Conservation (phyloP, 805 yeast species). For the Pichia paraexigua region DNA sequence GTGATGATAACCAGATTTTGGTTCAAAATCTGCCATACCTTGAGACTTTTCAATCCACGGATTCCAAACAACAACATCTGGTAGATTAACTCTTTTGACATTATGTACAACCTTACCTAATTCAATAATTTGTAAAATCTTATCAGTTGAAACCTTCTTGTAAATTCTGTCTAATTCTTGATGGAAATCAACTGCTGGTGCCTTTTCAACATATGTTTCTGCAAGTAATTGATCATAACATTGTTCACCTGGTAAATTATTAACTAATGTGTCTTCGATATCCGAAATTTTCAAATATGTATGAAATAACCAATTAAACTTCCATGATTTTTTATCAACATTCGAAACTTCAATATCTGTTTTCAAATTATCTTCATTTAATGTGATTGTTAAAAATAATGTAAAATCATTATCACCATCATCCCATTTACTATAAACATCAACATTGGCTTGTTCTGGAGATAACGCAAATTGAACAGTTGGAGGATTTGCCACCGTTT, state of each 20-base stretch:
- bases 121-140: conserved; percentile 59
- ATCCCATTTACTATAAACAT: conserved; percentile 50
- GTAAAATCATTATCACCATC: conserved; percentile 61
- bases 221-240: conserved; percentile 72
- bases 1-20: conserved; percentile 70
- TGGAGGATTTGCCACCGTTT: conserved; percentile 58
- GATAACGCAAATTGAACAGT: conserved; percentile 87
- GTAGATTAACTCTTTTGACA: conserved; percentile 50
- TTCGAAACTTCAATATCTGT: conserved; percentile 75
- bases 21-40: conserved; percentile 82
- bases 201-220: conserved; percentile 55
- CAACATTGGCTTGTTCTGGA: conserved; percentile 70
- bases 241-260: conserved; percentile 64
- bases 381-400: conserved; percentile 57
- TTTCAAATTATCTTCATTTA: conserved; percentile 49
- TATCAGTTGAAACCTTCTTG: conserved; percentile 46
- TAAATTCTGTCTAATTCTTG: conserved; percentile 86
- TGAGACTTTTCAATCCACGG: conserved; percentile 87
- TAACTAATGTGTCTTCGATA: conserved; percentile 67
- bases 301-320: conserved; percentile 93
- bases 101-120: conserved; percentile 66
- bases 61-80: conserved; percentile 87
- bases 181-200: conserved; percentile 65
- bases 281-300: conserved; percentile 74
- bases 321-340: conserved; percentile 55